Evolutionary conservation across 2,329 filamentous ascomycete species (phyloP), one percentile per base, ranked within the genome.

Genomic region (Xylariomycetidae sp.): DNA sequence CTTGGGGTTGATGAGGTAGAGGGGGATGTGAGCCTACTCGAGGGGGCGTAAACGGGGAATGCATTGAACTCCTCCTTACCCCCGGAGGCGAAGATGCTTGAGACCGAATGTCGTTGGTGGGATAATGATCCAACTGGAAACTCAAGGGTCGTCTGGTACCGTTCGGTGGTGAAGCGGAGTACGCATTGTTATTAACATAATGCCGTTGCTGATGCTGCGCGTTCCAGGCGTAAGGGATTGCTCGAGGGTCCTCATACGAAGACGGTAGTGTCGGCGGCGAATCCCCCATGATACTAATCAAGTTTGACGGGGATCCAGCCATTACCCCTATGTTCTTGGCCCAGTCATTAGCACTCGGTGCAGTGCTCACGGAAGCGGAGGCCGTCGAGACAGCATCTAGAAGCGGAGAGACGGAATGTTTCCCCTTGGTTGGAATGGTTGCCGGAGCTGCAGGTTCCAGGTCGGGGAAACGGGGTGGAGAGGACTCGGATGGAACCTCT

Each of bases 1-100:
- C 61, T 54, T 84, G 80, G 9, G 76, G 70, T 41, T 82, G 68
- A 54, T 84, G 80, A 11, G 80, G 80, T 18, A 76, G 63, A 18
- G 77, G 77, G 19, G 69, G 72, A 38, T 71, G 63, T 20, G 55
- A 37, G 39, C 53, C 46, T 42, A 44, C 42, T 45, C 65, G 66
- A 13, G 62, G 58, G 4, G 61, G 47, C 10, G 63, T 54, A 30
- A 60, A 64, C 15, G 69, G 67, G 6, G 72, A 72, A 46, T 73
- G 70, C 61, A 73, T 68, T 28, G 74, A 74, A 17, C 67, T 63
- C 51, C 72, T 61, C 30, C 54, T 46, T 11, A 32, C 41, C 11
- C 46, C 45, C 9, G 54, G 53, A 51, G 41, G 65, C 53, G 51
- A 67, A 48, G 53, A 67, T 52, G 46, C 54, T 61, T 47, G 57